Base-by-base conservation (phyloP, 2,329 filamentous ascomycete species). In the Zarea fungicola region DNA sequence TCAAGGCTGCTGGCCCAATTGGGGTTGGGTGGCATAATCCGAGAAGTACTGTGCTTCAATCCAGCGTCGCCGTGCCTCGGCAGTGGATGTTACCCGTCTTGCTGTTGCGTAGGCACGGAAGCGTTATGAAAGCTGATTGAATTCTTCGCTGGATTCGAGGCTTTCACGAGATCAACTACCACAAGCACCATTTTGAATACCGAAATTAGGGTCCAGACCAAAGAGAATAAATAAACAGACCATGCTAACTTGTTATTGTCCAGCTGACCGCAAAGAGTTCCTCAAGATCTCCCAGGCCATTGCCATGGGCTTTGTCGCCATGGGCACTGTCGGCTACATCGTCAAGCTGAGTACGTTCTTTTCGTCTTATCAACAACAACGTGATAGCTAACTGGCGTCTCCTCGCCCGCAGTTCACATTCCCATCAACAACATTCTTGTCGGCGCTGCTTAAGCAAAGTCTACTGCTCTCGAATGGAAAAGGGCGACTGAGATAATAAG, bases 401-500 rank as follows among this genome's bases (percentile, higher is more conserved):
- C n/a, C 13, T 49, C 23, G n/a, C n/a, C n/a, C 11, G 5, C 35
- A 83, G 79, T 85, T 55, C 82, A 85, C 65, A 84, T 85, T 42
- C 83, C 83, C 54, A 76, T 86, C 55, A 85, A 85, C 76, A 81
- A 84, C 65, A 80, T 85, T 52, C 75, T 86, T 50, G 82, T 86
- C 55, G 81, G 80, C 52, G 81, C 78, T 65, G 81, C 81, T 64
- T 84, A 78, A 71, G 21, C 39, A 22, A 32, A 11, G n/a, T 5
- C 9, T 11, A 10, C 21, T 35, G 3, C n/a, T 18, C 3, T 22
- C 21, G n/a, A 22, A n/a, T 21, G 10, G 40, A n/a, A 32, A 18
- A n/a, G n/a, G n/a, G n/a, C n/a, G n/a, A n/a, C n/a, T 13, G 19
- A 22, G 11, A n/a, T 18, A 14, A 13, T 4, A 26, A n/a, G 31